phyloP scores from a whole-genome alignment of 495 filamentous ascomycete genomes.

The Penicillium bovifimosum region DNA sequence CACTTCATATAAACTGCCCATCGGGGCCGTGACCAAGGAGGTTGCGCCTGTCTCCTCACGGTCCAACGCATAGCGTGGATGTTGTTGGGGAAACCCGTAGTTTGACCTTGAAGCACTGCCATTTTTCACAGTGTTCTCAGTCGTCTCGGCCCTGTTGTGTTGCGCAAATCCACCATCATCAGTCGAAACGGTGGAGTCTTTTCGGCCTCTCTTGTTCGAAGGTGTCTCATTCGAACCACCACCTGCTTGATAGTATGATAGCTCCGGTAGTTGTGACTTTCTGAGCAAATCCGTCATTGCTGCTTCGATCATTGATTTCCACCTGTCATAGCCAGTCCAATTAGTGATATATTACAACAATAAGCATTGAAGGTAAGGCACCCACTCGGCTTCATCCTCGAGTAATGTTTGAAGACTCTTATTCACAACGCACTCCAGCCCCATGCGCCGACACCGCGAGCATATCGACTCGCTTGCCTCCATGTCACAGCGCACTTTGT shows the following conservation, averaged over 20 bases:
- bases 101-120: slow-evolving; percentile 16
- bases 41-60: slow-evolving; percentile 38
- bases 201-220: slow-evolving; percentile 32
- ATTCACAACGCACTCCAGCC: slow-evolving; percentile 49
- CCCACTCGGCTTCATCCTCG: slow-evolving; percentile 46
- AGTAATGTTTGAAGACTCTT: slow-evolving; percentile 52
- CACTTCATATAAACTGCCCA: slow-evolving; percentile 57
- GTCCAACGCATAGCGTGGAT: slow-evolving; percentile 38
- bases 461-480: slow-evolving; percentile 40
- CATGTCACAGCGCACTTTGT: slow-evolving; percentile 52
- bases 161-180: slow-evolving; percentile 25
- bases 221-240: slow-evolving; percentile 33
- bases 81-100: slow-evolving; percentile 23
- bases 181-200: slow-evolving; percentile 37
- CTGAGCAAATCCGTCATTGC: slow-evolving; percentile 43
- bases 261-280: slow-evolving; percentile 41
- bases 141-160: slow-evolving; percentile 14
- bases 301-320: slow-evolving; percentile 44
- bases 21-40: slow-evolving; percentile 50
- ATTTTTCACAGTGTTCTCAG: slow-evolving; percentile 8
- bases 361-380: slow-evolving; percentile 1
- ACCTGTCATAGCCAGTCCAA: slow-evolving; percentile 19
- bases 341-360: background rate
- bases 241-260: slow-evolving; percentile 41
- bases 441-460: slow-evolving; percentile 46